A percentile compares a stretch with the other conserved stretches of the same genome.
phyloP scores from a whole-genome alignment of 306 rosid genomes.

The Canavalia ensiformis region DNA sequence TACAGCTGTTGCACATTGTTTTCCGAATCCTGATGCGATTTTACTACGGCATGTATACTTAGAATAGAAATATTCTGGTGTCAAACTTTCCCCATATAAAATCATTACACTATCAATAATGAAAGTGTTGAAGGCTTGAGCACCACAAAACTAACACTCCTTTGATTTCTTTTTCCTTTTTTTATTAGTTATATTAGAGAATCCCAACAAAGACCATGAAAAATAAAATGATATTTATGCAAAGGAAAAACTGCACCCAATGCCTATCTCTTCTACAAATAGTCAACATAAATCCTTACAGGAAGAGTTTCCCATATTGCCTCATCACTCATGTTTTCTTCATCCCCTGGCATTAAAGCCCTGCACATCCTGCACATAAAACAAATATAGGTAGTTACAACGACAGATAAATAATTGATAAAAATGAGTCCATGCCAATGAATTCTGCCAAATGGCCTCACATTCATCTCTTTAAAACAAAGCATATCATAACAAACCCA shows the following conservation, averaged over 20 bases:
- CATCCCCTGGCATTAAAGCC: conserved; percentile 98
- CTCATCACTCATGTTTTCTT: conserved; percentile 88
- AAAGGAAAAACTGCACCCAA: conserved; percentile 17
- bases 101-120: conserved; percentile 13
- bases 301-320: conserved; percentile 99
- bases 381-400: conserved; percentile 30
- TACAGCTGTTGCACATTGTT: conserved; percentile 11
- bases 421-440: conserved; percentile 25
- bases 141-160: conserved; percentile 24
- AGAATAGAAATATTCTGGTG: conserved; percentile 25
- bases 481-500: conserved; percentile 32
- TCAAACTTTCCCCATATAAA: conserved; percentile 10
- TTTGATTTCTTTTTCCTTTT: conserved; percentile 36
- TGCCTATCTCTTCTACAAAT: conserved; percentile 36
- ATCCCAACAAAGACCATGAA: conserved; percentile 34
- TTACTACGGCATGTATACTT: conserved; percentile 1
- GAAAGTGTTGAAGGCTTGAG: conserved; percentile 21
- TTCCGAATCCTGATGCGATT: background rate
- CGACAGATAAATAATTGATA: conserved; percentile 18
- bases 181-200: conserved; percentile 14
- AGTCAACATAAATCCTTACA: conserved; percentile 62
- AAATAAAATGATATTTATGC: conserved; percentile 15
- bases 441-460: conserved; percentile 32
- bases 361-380: conserved; percentile 84
- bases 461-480: conserved; percentile 31